These are phyloP conservation scores for Hamamelis virginiana DNA, from an alignment of 164 flowering plant genomes.

Conservation along the genomic window DNA sequence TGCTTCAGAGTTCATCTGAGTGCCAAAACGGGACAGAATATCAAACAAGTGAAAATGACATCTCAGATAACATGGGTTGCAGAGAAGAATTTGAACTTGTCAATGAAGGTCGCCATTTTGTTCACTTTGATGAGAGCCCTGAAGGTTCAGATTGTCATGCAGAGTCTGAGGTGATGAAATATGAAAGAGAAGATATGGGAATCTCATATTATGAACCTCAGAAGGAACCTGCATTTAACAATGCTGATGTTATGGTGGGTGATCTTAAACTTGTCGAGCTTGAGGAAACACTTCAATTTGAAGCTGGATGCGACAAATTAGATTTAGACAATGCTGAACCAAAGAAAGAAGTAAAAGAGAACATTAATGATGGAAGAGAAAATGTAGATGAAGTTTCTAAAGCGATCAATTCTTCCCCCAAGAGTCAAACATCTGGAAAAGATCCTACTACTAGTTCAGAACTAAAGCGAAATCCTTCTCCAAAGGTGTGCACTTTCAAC, in stretches of 20 bases:
- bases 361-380: constrained; percentile 14
- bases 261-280: constrained; percentile 17
- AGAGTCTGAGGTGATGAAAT: constrained; percentile 30
- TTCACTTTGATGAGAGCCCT: constrained; percentile 35
- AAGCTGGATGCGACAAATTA: constrained; percentile 8
- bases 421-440: constrained; percentile 13
- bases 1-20: constrained; percentile 37
- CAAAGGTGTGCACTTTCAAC: constrained; percentile 35
- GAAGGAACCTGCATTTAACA: constrained; percentile 12
- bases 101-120: constrained; percentile 19
- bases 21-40: constrained; percentile 29
- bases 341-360: constrained; percentile 22
- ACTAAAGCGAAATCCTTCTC: constrained; percentile 14
- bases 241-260: constrained; percentile 9
- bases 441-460: constrained; percentile 14
- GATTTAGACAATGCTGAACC: constrained; percentile 20
- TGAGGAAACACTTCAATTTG: constrained; percentile 23
- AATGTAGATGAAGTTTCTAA: constrained; percentile 17
- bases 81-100: constrained; percentile 34
- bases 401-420: constrained; percentile 11
- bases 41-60: constrained; percentile 33
- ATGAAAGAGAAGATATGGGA: constrained; percentile 29
- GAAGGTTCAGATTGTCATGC: constrained; percentile 36
- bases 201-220: constrained; percentile 25
- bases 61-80: constrained; percentile 20